A percentile compares a stretch with the other conserved stretches of the same genome.
phyloP scores from a whole-genome alignment of 2,329 filamentous ascomycete genomes.

The Lasiodiplodia sp. region DNA sequence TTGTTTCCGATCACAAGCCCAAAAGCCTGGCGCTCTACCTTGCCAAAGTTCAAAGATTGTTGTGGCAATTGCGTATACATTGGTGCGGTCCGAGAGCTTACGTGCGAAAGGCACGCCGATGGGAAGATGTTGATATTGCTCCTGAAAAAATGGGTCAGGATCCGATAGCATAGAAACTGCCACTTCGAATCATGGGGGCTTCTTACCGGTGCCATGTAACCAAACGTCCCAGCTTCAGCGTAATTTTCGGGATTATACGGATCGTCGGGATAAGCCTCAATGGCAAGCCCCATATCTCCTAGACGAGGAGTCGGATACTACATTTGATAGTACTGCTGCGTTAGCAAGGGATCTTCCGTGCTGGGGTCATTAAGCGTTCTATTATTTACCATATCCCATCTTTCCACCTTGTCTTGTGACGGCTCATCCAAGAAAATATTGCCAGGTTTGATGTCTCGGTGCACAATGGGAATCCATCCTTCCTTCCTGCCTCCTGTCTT shows the following conservation, averaged over 20 bases:
- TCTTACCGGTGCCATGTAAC: neutral
- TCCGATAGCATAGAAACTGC: neutral
- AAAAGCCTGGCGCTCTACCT: neutral
- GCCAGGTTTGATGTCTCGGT: slow-evolving; percentile 1
- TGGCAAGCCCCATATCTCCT: neutral
- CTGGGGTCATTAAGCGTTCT: neutral
- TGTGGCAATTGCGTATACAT: slow-evolving; percentile 3
- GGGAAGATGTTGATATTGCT: neutral
- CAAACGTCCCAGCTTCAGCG: neutral
- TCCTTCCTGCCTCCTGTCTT: neutral
- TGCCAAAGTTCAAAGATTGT: neutral
- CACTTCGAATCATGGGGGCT: neutral
- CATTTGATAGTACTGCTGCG: neutral
- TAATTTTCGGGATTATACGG: slow-evolving; percentile 5
- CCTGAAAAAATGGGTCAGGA: neutral
- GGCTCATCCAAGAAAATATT: neutral
- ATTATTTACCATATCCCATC: neutral
- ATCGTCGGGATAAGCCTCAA: slow-evolving; percentile 14
- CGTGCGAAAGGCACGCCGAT: neutral
- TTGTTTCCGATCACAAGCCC: neutral
- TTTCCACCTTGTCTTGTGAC: neutral
- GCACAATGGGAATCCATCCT: slow-evolving; percentile 15
- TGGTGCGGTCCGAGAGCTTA: slow-evolving; percentile 13
- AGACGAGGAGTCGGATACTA: slow-evolving; percentile 2
- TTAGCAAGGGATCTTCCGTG: neutral